phyloP scores from a whole-genome alignment of 495 filamentous ascomycete species.

The Tuber magnatum region DNA sequence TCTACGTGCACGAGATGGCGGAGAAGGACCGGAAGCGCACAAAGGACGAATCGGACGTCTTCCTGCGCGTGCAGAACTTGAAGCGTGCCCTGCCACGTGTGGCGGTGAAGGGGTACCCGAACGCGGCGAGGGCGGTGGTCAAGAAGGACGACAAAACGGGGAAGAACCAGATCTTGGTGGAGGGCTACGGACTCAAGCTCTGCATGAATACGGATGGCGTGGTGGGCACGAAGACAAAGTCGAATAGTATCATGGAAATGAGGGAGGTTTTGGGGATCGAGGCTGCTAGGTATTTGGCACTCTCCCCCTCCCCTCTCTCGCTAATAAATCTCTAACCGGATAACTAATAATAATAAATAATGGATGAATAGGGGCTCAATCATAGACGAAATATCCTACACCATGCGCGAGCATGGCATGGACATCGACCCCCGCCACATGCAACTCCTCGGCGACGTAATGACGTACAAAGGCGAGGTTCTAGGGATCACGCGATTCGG shows the following conservation, averaged over 20 bases:
- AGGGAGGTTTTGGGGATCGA: conserved; percentile 93
- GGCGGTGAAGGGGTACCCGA: conserved; percentile 76
- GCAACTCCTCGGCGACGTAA: conserved; percentile 96
- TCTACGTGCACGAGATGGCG: conserved; percentile 46
- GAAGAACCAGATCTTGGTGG: conserved; percentile 68
- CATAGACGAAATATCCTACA: conserved; percentile 40
- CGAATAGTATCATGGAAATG: conserved; percentile 88
- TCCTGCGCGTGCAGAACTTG: conserved; percentile 72
- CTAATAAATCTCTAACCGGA: conserved; percentile 1
- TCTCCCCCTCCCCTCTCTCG: neutral
- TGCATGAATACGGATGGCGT: conserved; percentile 93
- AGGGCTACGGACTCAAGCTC: conserved; percentile 80
- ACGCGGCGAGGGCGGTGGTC: conserved; percentile 80
- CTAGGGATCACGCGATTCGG: conserved; percentile 97
- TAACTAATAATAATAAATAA: neutral
- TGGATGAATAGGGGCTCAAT: conserved; percentile 32
- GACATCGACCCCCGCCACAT: conserved; percentile 97
- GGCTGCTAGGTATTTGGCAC: conserved; percentile 53
- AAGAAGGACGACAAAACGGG: conserved; percentile 56
- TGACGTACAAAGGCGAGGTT: conserved; percentile 98
- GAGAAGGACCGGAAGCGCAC: conserved; percentile 34
- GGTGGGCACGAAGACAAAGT: conserved; percentile 59
- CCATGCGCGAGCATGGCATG: conserved; percentile 53
- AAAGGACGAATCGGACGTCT: conserved; percentile 58
- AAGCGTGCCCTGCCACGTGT: conserved; percentile 74